phyloP scores from a whole-genome alignment of 805 yeast species.

The Torulaspora delbrueckii region DNA sequence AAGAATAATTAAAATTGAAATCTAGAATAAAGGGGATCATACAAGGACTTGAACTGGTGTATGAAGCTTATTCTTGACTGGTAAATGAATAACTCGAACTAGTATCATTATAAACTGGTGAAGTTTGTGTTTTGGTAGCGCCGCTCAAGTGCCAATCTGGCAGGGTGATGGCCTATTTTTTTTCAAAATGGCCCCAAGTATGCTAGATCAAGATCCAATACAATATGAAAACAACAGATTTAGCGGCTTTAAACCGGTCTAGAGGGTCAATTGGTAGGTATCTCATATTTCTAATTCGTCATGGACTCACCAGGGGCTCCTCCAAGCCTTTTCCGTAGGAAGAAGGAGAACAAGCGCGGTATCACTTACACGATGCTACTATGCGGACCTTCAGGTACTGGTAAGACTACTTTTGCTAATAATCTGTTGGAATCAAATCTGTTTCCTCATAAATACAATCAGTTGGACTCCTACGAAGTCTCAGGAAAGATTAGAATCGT shows the following conservation, averaged over 20 bases:
- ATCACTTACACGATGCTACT: slow-evolving; percentile 69
- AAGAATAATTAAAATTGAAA: too few relatives aligned
- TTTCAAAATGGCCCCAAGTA: not conserved
- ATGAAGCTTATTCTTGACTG: too few relatives aligned
- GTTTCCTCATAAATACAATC: slow-evolving; percentile 54
- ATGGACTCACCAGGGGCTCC: slow-evolving; percentile 19
- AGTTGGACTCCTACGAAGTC: slow-evolving; percentile 24
- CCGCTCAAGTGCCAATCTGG: not conserved
- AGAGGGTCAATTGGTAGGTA: slow-evolving; percentile 1
- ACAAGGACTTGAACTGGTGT: too few relatives aligned
- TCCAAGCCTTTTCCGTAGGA: slow-evolving; percentile 39
- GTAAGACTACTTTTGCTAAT: slow-evolving; percentile 72
- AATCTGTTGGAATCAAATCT: slow-evolving; percentile 59
- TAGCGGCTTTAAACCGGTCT: not conserved
- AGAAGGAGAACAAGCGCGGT: slow-evolving; percentile 68
- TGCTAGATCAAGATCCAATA: not conserved
- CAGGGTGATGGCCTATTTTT: not conserved
- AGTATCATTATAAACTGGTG: not conserved
- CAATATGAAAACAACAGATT: not conserved
- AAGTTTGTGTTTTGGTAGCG: not conserved
- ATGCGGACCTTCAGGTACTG: slow-evolving; percentile 70
- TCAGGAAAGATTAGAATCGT: slow-evolving; percentile 26
- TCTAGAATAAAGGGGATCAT: too few relatives aligned
- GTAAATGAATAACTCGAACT: too few relatives aligned
- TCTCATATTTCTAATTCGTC: not conserved